These are phyloP conservation scores for Cucumis cinereus DNA, from an alignment of 306 rosid species.

Conservation along the genomic window DNA sequence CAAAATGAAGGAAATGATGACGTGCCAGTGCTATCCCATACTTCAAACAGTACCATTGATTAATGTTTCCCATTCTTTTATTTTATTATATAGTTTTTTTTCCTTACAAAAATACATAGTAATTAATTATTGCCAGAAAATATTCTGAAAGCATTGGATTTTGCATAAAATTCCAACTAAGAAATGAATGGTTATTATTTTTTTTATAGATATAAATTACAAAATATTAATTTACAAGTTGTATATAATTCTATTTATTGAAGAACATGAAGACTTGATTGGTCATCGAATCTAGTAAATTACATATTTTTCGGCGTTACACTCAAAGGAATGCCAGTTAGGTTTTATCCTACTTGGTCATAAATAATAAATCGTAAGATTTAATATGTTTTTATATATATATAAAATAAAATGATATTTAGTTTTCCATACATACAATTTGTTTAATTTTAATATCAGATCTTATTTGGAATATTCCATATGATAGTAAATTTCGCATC, in stretches of 20 bases:
- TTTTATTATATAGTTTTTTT: background rate
- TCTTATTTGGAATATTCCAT: conserved; percentile 15
- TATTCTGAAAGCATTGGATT: background rate
- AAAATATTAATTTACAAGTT: conserved; percentile 16
- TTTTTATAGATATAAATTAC: background rate
- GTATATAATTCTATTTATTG: conserved; percentile 6
- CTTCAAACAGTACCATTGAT: background rate
- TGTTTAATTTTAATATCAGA: background rate
- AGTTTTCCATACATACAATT: background rate
- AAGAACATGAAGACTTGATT: conserved; percentile 12
- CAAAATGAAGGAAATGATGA: background rate
- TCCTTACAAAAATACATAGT: background rate
- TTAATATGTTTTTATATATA: background rate
- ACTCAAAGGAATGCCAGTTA: conserved; percentile 55
- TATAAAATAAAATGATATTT: background rate
- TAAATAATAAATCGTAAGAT: background rate
- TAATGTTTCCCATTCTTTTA: background rate
- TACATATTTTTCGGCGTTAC: conserved; percentile 28
- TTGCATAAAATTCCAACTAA: background rate
- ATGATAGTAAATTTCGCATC: background rate
- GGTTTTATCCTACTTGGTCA: conserved; percentile 6
- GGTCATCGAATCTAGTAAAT: conserved; percentile 34
- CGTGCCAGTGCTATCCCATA: background rate
- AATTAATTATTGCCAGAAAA: background rate
- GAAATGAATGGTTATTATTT: background rate